phyloP scores from a whole-genome alignment of 2,329 filamentous ascomycete genomes.

The Podosphaera xanthii region DNA sequence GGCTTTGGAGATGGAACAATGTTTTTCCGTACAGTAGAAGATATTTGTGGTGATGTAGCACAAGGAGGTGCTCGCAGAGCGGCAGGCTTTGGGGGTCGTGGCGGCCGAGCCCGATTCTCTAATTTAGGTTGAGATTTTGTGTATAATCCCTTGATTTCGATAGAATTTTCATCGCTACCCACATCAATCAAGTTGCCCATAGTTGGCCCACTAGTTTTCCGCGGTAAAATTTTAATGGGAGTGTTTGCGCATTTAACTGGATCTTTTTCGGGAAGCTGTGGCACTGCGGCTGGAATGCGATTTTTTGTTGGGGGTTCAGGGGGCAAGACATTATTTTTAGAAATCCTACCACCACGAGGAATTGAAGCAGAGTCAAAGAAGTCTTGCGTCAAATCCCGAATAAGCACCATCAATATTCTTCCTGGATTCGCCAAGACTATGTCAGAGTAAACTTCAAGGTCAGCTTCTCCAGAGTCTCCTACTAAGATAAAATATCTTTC shows the following conservation, averaged over 20 bases:
- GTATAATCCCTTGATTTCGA: constrained; percentile 17
- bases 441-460: constrained; percentile 92
- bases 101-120: constrained; percentile 21
- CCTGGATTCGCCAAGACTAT: constrained; percentile 68
- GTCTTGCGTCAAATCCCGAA: constrained; percentile 57
- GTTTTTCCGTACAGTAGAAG: constrained; percentile 14
- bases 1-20: constrained; percentile 13
- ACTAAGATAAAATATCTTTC: constrained; percentile 74
- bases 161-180: constrained; percentile 26
- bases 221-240: constrained; percentile 8
- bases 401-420: constrained; percentile 65
- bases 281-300: neutral
- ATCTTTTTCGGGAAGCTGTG: neutral
- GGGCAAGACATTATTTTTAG: neutral
- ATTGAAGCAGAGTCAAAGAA: constrained; percentile 45
- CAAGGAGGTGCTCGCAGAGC: constrained; percentile 24
- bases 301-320: neutral
- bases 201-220: constrained; percentile 16
- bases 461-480: constrained; percentile 88
- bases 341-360: constrained; percentile 3
- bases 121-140: constrained; percentile 2
- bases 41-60: constrained; percentile 15
- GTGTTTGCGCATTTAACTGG: neutral
- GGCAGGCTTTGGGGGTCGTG: constrained; percentile 33
- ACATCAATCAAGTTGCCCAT: constrained; percentile 40